Evolutionary conservation across 176 grass and related monocot genomes (phyloP), one percentile per base, ranked within the genome.

Genomic region (Carex scoparia): DNA sequence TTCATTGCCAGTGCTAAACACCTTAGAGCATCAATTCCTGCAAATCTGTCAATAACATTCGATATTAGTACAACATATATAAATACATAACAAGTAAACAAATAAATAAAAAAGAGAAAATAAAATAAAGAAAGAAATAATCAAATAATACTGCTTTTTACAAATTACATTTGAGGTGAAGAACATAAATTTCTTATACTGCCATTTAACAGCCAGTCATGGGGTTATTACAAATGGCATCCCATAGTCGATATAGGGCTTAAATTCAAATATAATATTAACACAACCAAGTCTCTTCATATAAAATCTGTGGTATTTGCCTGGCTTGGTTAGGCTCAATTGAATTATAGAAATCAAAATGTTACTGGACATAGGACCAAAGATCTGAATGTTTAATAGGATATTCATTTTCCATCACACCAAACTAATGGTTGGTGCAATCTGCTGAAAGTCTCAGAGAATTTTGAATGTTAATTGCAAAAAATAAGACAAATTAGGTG

Each of bases 1-100:
- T 98, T 98, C 84, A 95, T 70, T 73, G 96, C 96, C 84, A 98
- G 90, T 81, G 96, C 96, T 84, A 98, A 85, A 81, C 96, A 98
- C 84, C 96, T 89, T 44, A 98, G 87, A 27, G 89, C 90, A 77
- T 98, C 91, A 84, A 89, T 98, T 85, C 93, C 96, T 77, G 96
- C 93, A 98, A 98, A 98, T 90, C 96, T 98, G 87, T n/a, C 63
- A 69, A 7, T 58, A 58, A 57, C 1, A 57, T 58, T 23, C 51
- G 16, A 55, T 4, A 58, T 78, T 33, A 78, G 48, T 13, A 78
- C 28, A 35, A 78, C 10, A 16, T 33, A 44, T 64, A 64, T 63
- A 65, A 48, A 65, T 79, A 65, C 61, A 44, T 83, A 33, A 82
- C 44, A 65, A 37, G 33, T 65, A 49, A 62, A 80, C 27, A 18